Base-by-base conservation (phyloP, 768 basidiomycete genomes). In the Leucogyrophana mollusca region DNA sequence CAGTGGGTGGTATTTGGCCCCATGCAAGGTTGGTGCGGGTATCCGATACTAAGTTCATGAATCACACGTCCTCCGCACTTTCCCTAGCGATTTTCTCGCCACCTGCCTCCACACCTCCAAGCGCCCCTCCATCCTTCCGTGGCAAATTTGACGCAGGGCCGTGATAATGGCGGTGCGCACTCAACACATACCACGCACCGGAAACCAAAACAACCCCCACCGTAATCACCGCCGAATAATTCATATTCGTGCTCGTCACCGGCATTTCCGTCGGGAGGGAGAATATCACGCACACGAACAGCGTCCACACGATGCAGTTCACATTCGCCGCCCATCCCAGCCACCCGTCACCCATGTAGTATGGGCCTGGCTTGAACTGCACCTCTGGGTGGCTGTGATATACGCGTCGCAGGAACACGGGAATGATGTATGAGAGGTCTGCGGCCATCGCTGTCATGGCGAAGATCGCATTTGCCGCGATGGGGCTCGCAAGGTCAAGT, bases 311-410 rank as follows among this genome's bases (percentile, higher is more conserved):
- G 21, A 75, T 66, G 49, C 77, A 78, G 53, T 62, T 72, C 24
- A 72, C 39, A 49, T 80, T 80, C 43, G 65, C 64, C 10, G 65
- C 56, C 62, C 65, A 67, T 0, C 78, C 78, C 10, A 79, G 50
- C 47, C 66, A 52, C 2, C 78, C 77, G 42, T 73, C 69, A 18
- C 79, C 74, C 72, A 83, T 71, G 64, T 79, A 82, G 61, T 78
- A 83, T 13, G 81, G 82, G 7, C 81, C 81, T 0, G 81, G 82
- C 32, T 68, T 72, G 68, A 83, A 83, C 27, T 64, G 56, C 39
- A 83, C 81, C 43, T 82, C 82, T 0, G 78, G 78, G 56, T 83
- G 80, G 48, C 71, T 70, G 49, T 67, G 64, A 57, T 70, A 82
- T 42, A 71, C 56, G 36, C 81, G 70, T 38, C 80, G 72, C 50